Evolutionary conservation across 2,329 filamentous ascomycete genomes (phyloP).

Genomic region (Colletotrichum sublineola): DNA sequence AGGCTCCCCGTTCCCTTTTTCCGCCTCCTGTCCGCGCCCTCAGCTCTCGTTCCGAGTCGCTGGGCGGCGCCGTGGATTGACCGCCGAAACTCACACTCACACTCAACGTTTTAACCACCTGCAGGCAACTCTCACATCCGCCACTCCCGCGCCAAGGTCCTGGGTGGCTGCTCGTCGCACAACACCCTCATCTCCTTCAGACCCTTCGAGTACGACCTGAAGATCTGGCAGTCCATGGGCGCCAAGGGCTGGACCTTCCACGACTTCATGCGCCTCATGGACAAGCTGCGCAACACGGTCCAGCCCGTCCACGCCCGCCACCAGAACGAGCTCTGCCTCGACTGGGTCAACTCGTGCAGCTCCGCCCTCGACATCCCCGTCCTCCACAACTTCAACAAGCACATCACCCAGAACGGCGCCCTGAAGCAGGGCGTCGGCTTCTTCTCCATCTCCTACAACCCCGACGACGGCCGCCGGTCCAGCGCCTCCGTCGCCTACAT

Average conservation of each 20-base stretch:
- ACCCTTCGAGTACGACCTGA: slow-evolving; percentile 89
- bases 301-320: slow-evolving; percentile 89
- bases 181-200: slow-evolving; percentile 95
- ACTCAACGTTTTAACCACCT: not conserved
- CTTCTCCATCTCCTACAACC: slow-evolving; percentile 93
- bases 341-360: slow-evolving; percentile 88
- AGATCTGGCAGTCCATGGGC: slow-evolving; percentile 85
- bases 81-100: not conserved
- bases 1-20: slow-evolving; percentile 32
- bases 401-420: slow-evolving; percentile 80
- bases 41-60: not conserved
- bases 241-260: slow-evolving; percentile 90
- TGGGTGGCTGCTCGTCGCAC: slow-evolving; percentile 93
- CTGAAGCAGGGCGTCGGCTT: slow-evolving; percentile 86
- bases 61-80: not conserved
- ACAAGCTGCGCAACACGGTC: slow-evolving; percentile 90
- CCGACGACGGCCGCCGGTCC: slow-evolving; percentile 85
- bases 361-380: slow-evolving; percentile 84
- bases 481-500: slow-evolving; percentile 93
- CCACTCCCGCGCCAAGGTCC: slow-evolving; percentile 91
- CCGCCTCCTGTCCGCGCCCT: not conserved
- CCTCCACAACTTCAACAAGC: slow-evolving; percentile 87
- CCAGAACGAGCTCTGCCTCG: slow-evolving; percentile 90
- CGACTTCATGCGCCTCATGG: slow-evolving; percentile 83
- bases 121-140: slow-evolving; percentile 90